Percentiles rank a stretch among this genome's conserved stretches.
Conservation (phyloP, 2,329 filamentous ascomycete species). For the Aureobasidium namibiae region DNA sequence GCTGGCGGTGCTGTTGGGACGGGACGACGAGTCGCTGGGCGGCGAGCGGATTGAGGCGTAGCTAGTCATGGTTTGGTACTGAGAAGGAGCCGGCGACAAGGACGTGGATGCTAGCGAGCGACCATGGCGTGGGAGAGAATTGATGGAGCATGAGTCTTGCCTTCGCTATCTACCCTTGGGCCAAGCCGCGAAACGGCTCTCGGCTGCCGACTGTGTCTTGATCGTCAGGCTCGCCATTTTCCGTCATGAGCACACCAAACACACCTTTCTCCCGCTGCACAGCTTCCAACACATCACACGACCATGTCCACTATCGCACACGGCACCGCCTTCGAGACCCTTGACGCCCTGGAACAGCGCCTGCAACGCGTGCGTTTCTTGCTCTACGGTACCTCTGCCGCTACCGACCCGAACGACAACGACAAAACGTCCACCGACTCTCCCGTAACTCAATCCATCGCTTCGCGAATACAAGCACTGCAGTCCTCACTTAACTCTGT, state of each 20-base stretch:
- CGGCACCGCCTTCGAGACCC: slow-evolving; percentile 26
- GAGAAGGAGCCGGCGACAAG: slow-evolving; percentile 1
- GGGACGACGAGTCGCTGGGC: slow-evolving; percentile 28
- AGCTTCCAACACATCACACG: not conserved
- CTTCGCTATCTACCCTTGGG: not conserved
- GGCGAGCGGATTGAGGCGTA: slow-evolving; percentile 38
- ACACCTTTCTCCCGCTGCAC: not conserved
- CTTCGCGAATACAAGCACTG: slow-evolving; percentile 29
- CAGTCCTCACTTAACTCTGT: slow-evolving; percentile 24
- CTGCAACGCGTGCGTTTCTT: slow-evolving; percentile 37
- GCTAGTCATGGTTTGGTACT: slow-evolving; percentile 32
- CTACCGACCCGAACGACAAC: not conserved
- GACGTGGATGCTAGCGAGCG: not conserved
- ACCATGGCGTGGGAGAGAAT: not conserved
- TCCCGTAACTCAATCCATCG: slow-evolving; percentile 17
- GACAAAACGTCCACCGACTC: not conserved
- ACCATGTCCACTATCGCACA: slow-evolving; percentile 3
- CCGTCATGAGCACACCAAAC: not conserved
- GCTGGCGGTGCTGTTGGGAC: slow-evolving; percentile 34
- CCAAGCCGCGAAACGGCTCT: slow-evolving; percentile 5
- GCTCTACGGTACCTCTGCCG: slow-evolving; percentile 30
- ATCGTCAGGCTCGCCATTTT: not conserved
- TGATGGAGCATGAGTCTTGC: not conserved
- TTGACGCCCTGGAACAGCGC: slow-evolving; percentile 37
- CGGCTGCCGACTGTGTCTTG: not conserved